Evolutionary conservation across 208 protist genomes (phyloP), one percentile per base, ranked within the genome.

Genomic region (Trypanosoma scelopori): DNA sequence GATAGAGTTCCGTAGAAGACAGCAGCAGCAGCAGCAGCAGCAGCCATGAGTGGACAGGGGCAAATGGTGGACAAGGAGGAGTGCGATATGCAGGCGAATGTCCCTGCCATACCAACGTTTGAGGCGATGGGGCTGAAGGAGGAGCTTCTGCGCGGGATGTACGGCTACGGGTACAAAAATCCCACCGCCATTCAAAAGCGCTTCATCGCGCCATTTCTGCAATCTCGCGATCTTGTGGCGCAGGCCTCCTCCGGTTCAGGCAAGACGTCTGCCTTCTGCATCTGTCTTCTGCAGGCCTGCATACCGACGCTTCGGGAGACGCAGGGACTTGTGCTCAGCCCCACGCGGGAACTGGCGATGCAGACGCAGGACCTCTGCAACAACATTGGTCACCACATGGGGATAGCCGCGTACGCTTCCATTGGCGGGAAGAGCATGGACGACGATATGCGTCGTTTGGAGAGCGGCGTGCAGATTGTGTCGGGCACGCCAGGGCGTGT

Each of bases 241-340:
- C 98, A 99, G 92, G 97, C 98, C 9, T 98, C 98, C 64, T 99
- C 98, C 1, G 98, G 98, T 23, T 99, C 98, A 15, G 99, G 98
- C 49, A 99, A 99, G 85, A 99, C 98, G 9, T 97, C 97, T 22
- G 98, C 97, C 30, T 99, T 99, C 72, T 90, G 88, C 42, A 90
- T 99, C 78, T 84, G 87, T 65, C 77, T 93, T n/a, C 73, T 98
- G 16, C 89, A 98, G 71, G 57, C 64, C 0, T 89, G 98, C 59
- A 81, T 98, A 66, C 32, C 83, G 28, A 73, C 67, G 30, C 47
- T 76, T 27, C 78, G 88, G n/a, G 81, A 91, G 55, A 89, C 91
- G 46, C 98, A 99, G 78, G 97, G 86, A 15, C 84, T 99, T 23
- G 87, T 99, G 45, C 85, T 99, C 3, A 97, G 96, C 18, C 98